Evolutionary conservation across 495 filamentous ascomycete species (phyloP), one percentile per base, ranked within the genome.

Genomic region (Aspergillus nidulans): DNA sequence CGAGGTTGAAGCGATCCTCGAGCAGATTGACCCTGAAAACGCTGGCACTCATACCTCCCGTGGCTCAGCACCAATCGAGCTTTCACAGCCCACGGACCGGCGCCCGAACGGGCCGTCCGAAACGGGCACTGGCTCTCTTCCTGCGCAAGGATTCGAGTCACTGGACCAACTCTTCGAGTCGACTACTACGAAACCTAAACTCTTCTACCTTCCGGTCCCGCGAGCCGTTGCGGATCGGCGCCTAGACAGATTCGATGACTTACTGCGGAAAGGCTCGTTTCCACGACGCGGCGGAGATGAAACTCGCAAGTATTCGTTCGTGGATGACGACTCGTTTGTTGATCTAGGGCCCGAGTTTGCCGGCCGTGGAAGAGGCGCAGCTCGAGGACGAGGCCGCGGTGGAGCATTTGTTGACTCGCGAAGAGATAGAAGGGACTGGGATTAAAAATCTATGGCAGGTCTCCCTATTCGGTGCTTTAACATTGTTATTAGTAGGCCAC

Each of bases 241-340:
- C n/a, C 72, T 92, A 18, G 83, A 85, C 44, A 77, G 77, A 41
- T 81, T 96, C 55, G 80, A 73, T 55, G 69, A 65, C 58, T 65
- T 78, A 72, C 75, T 61, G 55, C 68, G 52, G 23, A 76, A 82
- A 71, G 63, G 79, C 61, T 40, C 73, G 63, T 65, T 69, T 57
- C 56, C 65, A 56, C 65, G 72, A 40, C 60, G 75, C 66, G 72
- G 82, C 24, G 83, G 82, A 34, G 82, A 83, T 39, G 82, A 89
- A 21, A 84, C 84, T 67, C 81, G 87, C 46, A 77, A 88, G 26
- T 92, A 87, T 66, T 86, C 84, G 0, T 96, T 95, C 62, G 89
- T 95, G 71, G 77, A 87, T 52, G 80, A 77, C 1, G 81, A 85
- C 55, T 41, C 67, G 0, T 78, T 95, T 42, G 87, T 95, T 43